Conservation (phyloP, 129 eudicot genomes). For the Chrysanthemum seticuspe region DNA sequence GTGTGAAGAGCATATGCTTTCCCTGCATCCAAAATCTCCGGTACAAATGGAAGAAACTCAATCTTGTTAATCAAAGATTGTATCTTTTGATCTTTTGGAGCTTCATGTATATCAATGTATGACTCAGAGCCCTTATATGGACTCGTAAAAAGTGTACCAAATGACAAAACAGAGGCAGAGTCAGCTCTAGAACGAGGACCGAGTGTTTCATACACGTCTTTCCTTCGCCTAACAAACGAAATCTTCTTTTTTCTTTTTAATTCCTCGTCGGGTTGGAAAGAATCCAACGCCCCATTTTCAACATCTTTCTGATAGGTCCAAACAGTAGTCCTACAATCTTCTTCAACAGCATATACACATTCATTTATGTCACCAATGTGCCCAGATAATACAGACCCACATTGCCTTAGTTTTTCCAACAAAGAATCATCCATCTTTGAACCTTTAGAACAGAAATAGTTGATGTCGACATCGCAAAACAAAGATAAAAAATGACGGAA, state of each 20-base stretch:
- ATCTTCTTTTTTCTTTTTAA: slow-evolving; percentile 76
- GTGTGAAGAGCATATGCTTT: slow-evolving; percentile 55
- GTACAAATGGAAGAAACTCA: slow-evolving; percentile 78
- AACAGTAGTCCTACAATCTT: slow-evolving; percentile 86
- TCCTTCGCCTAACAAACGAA: slow-evolving; percentile 60
- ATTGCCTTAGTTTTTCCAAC: slow-evolving; percentile 47
- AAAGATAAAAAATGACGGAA: slow-evolving; percentile 59
- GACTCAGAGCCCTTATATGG: slow-evolving; percentile 86
- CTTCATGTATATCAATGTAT: slow-evolving; percentile 77
- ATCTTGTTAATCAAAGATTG: slow-evolving; percentile 59
- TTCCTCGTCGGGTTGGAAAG: slow-evolving; percentile 90
- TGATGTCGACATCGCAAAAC: slow-evolving; percentile 66
- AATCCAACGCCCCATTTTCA: slow-evolving; percentile 66
- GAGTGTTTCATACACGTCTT: slow-evolving; percentile 64
- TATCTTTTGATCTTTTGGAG: slow-evolving; percentile 62
- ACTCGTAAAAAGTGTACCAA: slow-evolving; percentile 81
- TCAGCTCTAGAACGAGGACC: slow-evolving; percentile 72
- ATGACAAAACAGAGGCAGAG: slow-evolving; percentile 60
- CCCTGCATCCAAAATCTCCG: slow-evolving; percentile 72
- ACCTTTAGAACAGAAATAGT: slow-evolving; percentile 47
- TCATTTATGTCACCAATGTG: slow-evolving; percentile 34
- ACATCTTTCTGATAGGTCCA: slow-evolving; percentile 67
- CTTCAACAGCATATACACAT: slow-evolving; percentile 77
- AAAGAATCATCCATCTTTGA: slow-evolving; percentile 31
- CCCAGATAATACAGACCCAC: slow-evolving; percentile 81